These are phyloP conservation scores for Discostella stelligera DNA, from an alignment of 352 stramenopile species.

Conservation along the genomic window DNA sequence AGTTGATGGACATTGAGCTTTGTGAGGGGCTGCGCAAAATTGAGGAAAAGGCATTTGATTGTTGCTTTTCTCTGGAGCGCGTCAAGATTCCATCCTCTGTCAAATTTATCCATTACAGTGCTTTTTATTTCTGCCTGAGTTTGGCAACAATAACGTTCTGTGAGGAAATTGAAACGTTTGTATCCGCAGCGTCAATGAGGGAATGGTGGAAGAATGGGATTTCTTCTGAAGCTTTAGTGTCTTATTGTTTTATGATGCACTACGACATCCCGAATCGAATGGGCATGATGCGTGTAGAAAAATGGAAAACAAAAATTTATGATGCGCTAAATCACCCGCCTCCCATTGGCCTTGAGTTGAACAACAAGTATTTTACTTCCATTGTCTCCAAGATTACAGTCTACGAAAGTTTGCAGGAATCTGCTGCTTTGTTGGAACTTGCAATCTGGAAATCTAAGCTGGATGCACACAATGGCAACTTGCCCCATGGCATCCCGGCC, in stretches of 20 bases:
- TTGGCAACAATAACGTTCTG: neutral
- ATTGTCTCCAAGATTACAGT: neutral
- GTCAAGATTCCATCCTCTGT: too few species aligned
- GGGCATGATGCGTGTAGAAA: neutral
- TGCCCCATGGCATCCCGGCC: neutral
- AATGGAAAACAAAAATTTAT: neutral
- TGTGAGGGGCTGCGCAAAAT: too few species aligned
- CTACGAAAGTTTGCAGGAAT: neutral
- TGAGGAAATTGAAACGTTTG: neutral
- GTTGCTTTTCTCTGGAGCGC: too few species aligned
- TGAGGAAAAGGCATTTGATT: too few species aligned
- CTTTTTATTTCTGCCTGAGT: neutral
- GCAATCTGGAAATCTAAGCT: slow-evolving; percentile 11
- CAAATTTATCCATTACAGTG: too few species aligned
- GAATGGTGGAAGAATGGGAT: neutral
- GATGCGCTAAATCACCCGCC: neutral
- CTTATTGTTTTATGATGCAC: neutral
- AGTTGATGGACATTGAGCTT: too few species aligned
- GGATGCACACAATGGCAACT: too few species aligned
- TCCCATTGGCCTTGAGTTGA: neutral
- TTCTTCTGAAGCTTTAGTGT: neutral
- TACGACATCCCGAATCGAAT: neutral
- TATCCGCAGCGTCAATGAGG: neutral
- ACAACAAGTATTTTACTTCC: neutral
- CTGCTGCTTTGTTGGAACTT: slow-evolving; percentile 15